Conservation (phyloP, 352 stramenopile genomes). For the Thalassiosira mediterranea region DNA sequence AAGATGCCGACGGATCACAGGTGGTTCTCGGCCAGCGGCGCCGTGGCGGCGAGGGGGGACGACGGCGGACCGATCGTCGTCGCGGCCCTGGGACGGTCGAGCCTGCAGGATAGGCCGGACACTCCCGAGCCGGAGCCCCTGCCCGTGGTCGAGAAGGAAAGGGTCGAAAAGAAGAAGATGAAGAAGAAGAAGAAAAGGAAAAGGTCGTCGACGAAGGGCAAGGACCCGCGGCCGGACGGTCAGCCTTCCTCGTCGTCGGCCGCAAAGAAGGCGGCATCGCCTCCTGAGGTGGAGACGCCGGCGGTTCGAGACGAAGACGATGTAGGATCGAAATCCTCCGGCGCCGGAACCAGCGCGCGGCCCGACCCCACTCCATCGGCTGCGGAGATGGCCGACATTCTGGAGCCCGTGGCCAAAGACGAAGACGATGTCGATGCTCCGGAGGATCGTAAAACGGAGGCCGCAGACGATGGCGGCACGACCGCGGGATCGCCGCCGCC, state of each 20-base stretch:
- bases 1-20: constrained; percentile 39
- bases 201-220: neutral
- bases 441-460: too few relatives aligned
- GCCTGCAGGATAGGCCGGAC: constrained; percentile 3
- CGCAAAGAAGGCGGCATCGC: neutral
- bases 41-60: neutral
- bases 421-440: neutral
- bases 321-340: neutral
- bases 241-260: neutral
- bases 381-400: too few relatives aligned
- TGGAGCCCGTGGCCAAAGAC: too few relatives aligned
- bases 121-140: constrained; percentile 4
- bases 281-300: neutral
- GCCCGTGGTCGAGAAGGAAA: neutral
- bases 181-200: neutral
- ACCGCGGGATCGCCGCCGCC: too few relatives aligned
- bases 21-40: constrained; percentile 33
- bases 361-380: neutral
- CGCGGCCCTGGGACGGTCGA: neutral
- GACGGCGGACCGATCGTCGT: neutral
- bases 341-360: neutral
- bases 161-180: neutral
- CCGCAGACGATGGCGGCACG: neutral
- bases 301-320: too few relatives aligned
- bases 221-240: neutral